A percentile compares a stretch with the other conserved stretches of the same genome.
Evolutionary conservation across 768 basidiomycete genomes (phyloP).

Genomic region (Coprinopsis sp.): DNA sequence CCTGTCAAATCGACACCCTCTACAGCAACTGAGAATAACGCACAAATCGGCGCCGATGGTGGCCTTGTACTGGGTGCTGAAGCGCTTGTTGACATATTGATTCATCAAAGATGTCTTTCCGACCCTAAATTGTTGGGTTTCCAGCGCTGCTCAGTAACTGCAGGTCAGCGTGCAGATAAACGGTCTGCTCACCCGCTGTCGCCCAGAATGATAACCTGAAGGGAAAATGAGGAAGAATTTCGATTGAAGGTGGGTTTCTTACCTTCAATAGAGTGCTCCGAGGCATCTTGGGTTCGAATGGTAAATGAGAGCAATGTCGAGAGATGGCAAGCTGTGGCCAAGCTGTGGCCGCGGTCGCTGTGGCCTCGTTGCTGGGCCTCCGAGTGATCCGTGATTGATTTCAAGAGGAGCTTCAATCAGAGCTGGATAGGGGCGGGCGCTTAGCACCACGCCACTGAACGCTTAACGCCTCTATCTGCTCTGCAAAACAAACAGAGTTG

Average conservation of each 20-base stretch:
- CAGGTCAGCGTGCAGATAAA: slow-evolving; percentile 1
- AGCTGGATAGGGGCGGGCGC: too few species aligned
- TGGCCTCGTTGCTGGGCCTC: too few species aligned
- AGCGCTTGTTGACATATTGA: slow-evolving; percentile 99
- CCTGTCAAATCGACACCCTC: slow-evolving; percentile 8
- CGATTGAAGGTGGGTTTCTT: background rate
- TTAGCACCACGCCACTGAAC: too few species aligned
- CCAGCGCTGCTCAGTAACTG: slow-evolving; percentile 12
- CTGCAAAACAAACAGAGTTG: too few species aligned
- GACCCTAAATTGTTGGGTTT: slow-evolving; percentile 50
- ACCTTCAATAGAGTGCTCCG: slow-evolving; percentile 8
- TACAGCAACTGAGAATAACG: slow-evolving; percentile 25
- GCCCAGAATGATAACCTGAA: slow-evolving; percentile 95
- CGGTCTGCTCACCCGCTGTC: slow-evolving; percentile 71
- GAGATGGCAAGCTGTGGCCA: too few species aligned
- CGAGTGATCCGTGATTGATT: too few species aligned
- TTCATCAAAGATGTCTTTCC: slow-evolving; percentile 99
- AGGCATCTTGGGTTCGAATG: too few species aligned
- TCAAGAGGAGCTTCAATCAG: too few species aligned
- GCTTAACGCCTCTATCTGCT: too few species aligned
- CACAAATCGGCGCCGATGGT: slow-evolving; percentile 97
- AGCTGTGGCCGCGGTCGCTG: too few species aligned
- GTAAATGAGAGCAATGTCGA: too few species aligned
- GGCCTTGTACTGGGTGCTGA: slow-evolving; percentile 99
- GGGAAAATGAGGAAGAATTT: background rate